phyloP scores from a whole-genome alignment of 106 monocot species.

The Acanthochlamys bracteata region DNA sequence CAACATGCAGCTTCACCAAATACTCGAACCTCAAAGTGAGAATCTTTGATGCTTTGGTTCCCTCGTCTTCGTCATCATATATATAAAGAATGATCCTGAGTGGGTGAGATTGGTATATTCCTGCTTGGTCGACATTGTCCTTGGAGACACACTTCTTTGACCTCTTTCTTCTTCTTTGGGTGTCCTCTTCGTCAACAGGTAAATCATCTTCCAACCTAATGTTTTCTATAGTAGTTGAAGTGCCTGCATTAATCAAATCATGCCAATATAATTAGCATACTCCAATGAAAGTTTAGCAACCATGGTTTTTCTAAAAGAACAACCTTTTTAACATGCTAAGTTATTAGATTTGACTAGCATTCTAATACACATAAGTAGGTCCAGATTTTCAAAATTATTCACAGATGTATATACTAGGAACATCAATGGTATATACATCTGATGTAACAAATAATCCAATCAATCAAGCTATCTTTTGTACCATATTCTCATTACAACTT shows the following conservation, averaged over 20 bases:
- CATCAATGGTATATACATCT: too few relatives aligned
- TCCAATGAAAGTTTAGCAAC: too few relatives aligned
- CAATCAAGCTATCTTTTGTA: too few relatives aligned
- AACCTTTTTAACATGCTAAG: too few relatives aligned
- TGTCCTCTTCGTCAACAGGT: conserved; percentile 90
- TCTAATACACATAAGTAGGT: too few relatives aligned
- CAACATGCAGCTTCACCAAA: conserved; percentile 77
- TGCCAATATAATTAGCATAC: not conserved
- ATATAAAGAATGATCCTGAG: conserved; percentile 62
- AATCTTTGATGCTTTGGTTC: conserved; percentile 34
- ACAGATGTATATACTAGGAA: too few relatives aligned
- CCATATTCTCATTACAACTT: too few relatives aligned
- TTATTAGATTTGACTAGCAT: too few relatives aligned
- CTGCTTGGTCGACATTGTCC: conserved; percentile 36
- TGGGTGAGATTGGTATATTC: conserved; percentile 57
- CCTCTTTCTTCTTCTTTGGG: conserved; percentile 78
- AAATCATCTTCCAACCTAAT: conserved; percentile 61
- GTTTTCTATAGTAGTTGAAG: conserved; percentile 25
- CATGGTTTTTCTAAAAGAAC: too few relatives aligned
- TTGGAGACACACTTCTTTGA: conserved; percentile 47
- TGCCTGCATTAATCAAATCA: conserved; percentile 29
- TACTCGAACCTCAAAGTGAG: conserved; percentile 67
- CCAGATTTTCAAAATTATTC: too few relatives aligned
- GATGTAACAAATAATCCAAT: too few relatives aligned
- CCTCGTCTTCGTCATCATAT: conserved; percentile 51